These are phyloP conservation scores for Russula dissimulans DNA, from an alignment of 768 basidiomycete genomes.

Conservation along the genomic window DNA sequence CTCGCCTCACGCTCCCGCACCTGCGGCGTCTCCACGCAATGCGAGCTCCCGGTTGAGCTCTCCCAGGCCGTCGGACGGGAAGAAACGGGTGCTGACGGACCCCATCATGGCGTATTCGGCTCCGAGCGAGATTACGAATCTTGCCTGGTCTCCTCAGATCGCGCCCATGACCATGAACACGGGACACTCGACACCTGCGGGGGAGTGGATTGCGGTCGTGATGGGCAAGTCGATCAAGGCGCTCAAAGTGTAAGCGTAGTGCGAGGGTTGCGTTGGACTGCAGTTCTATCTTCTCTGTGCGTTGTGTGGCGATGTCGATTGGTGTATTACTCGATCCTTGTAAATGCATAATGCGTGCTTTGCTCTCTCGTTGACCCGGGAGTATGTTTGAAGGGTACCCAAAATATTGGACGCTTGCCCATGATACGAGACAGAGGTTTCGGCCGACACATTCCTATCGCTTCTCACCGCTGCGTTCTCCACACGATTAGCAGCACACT, in stretches of 20 bases:
- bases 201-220: conserved; percentile 83
- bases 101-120: conserved; percentile 83
- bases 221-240: conserved; percentile 77
- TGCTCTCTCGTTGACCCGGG: background rate
- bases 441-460: too few relatives aligned
- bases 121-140: conserved; percentile 65
- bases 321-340: background rate
- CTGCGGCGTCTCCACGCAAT: conserved; percentile 56
- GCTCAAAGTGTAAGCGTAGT: conserved; percentile 53
- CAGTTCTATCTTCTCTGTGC: background rate
- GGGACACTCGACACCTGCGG: conserved; percentile 62
- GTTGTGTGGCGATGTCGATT: background rate
- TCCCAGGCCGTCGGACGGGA: conserved; percentile 64
- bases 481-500: too few relatives aligned
- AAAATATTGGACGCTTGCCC: too few relatives aligned
- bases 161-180: conserved; percentile 66
- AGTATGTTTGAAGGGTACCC: too few relatives aligned
- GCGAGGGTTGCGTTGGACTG: background rate
- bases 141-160: conserved; percentile 86
- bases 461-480: too few relatives aligned
- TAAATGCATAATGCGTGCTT: background rate
- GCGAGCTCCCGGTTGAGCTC: conserved; percentile 69
- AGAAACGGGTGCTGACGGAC: conserved; percentile 62
- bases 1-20: conserved; percentile 45
- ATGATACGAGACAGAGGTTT: too few relatives aligned